phyloP scores from a whole-genome alignment of 2,329 filamentous ascomycete species.

The Pseudogymnoascus sp. region DNA sequence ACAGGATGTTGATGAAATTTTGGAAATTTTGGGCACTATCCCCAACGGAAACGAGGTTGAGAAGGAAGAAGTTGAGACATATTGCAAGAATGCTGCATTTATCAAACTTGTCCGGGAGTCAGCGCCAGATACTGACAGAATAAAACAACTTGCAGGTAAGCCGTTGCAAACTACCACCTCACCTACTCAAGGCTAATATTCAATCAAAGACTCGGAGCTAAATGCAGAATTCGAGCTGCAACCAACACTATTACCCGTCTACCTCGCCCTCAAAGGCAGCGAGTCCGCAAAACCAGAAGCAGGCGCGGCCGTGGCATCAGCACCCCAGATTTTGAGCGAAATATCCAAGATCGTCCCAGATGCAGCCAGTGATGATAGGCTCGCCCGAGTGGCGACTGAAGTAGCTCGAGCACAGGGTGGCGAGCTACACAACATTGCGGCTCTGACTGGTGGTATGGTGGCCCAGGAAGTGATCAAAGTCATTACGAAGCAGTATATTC shows the following conservation, averaged over 20 bases:
- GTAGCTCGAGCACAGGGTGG: constrained; percentile 70
- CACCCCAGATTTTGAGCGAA: constrained; percentile 48
- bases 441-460: constrained; percentile 81
- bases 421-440: constrained; percentile 89
- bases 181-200: constrained; percentile 16
- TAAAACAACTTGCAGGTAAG: constrained; percentile 11
- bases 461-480: constrained; percentile 97
- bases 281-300: constrained; percentile 33
- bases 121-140: background rate
- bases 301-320: constrained; percentile 34
- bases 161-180: background rate
- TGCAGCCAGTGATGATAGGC: constrained; percentile 44
- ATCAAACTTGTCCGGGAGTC: constrained; percentile 70
- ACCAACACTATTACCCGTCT: constrained; percentile 61
- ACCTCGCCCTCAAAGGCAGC: constrained; percentile 57
- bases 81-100: constrained; percentile 92
- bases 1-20: constrained; percentile 69
- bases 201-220: constrained; percentile 10
- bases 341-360: constrained; percentile 41
- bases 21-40: constrained; percentile 53
- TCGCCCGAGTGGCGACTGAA: constrained; percentile 55
- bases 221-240: constrained; percentile 35
- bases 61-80: constrained; percentile 73
- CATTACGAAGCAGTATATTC: constrained; percentile 66
- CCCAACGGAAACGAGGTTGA: constrained; percentile 51